phyloP scores from a whole-genome alignment of 371 early-diverging fungal species.

The Umbelopsis sp. region DNA sequence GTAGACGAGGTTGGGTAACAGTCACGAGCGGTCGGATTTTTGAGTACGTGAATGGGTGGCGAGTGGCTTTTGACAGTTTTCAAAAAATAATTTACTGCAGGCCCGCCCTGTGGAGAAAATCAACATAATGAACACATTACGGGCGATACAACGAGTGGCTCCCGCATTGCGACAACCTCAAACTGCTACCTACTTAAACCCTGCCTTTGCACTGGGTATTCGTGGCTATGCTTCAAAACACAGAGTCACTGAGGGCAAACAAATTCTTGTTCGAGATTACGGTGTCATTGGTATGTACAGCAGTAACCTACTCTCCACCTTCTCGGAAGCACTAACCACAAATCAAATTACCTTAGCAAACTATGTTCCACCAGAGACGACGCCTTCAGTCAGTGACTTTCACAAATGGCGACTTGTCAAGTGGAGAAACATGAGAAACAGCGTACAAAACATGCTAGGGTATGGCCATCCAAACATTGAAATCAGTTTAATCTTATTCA shows the following conservation, averaged over 20 bases:
- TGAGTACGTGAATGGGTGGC: neutral
- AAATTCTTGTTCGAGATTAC: constrained; percentile 50
- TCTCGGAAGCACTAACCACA: too few species aligned
- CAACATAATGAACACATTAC: constrained; percentile 10
- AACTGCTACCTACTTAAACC: neutral
- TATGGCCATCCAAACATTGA: constrained; percentile 21
- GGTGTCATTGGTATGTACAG: constrained; percentile 50
- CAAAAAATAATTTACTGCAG: too few species aligned
- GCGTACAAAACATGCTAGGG: constrained; percentile 52
- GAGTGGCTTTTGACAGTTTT: neutral
- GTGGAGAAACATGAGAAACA: constrained; percentile 55
- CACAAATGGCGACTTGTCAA: constrained; percentile 50
- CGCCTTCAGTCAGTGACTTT: constrained; percentile 52
- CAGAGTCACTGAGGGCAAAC: constrained; percentile 17
- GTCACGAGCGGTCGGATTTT: neutral
- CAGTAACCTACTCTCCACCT: neutral
- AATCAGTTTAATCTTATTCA: neutral
- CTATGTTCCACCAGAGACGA: constrained; percentile 52
- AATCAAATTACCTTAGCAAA: constrained; percentile 33
- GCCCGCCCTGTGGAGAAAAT: neutral
- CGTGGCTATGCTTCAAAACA: constrained; percentile 11
- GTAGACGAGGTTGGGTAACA: neutral
- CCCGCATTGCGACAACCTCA: neutral
- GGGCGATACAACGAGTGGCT: constrained; percentile 3
- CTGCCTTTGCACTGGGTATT: neutral